These are phyloP conservation scores for Rhododendron simsii DNA, from an alignment of 148 eudicot genomes.

Conservation along the genomic window DNA sequence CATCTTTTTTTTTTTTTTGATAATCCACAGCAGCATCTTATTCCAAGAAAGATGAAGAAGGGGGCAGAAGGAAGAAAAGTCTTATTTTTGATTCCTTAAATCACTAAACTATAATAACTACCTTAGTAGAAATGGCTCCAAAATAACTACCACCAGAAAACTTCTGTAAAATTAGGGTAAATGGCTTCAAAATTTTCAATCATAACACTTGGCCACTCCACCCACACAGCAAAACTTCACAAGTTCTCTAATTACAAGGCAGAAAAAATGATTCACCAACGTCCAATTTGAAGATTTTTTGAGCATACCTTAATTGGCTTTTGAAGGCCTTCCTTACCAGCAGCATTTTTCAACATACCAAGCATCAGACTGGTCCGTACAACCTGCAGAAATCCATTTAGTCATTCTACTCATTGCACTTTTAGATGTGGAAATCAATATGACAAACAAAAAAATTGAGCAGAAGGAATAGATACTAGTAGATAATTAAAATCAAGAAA, in stretches of 20 bases:
- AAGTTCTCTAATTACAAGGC: neutral
- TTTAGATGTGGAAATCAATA: neutral
- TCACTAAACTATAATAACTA: neutral
- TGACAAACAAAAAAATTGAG: too few species aligned
- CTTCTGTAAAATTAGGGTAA: neutral
- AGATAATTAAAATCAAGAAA: too few species aligned
- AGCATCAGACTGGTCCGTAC: too few species aligned
- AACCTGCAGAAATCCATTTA: too few species aligned
- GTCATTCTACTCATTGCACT: neutral
- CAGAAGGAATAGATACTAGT: too few species aligned
- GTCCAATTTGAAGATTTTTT: neutral
- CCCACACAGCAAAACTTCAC: neutral
- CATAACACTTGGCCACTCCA: neutral
- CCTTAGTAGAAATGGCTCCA: neutral
- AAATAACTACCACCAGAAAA: neutral
- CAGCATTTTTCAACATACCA: too few species aligned
- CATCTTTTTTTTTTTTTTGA: neutral
- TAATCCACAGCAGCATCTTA: too few species aligned
- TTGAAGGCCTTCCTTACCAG: conserved; percentile 59
- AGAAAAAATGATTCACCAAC: neutral
- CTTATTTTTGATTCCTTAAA: neutral
- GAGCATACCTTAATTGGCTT: conserved; percentile 83
- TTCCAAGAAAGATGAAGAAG: neutral
- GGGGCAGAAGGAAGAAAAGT: neutral
- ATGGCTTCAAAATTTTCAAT: neutral